A percentile compares a stretch with the other conserved stretches of the same genome.
Evolutionary conservation across 305 asterid species (phyloP).

Genomic region (Plantago rigida): DNA sequence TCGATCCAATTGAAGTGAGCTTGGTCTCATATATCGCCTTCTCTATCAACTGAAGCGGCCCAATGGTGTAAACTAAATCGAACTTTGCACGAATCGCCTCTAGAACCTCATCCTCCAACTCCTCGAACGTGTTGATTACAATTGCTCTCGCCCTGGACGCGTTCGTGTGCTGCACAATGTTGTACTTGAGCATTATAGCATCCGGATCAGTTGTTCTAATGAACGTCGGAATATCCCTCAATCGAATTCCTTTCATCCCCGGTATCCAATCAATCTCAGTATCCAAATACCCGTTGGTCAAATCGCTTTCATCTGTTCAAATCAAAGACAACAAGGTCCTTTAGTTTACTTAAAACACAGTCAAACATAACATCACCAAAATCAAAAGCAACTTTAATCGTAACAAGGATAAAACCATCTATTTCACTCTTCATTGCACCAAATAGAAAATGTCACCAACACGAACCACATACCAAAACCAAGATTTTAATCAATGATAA

Average conservation of each 20-base stretch:
- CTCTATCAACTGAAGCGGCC: constrained; percentile 30
- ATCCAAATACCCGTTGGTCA: constrained; percentile 31
- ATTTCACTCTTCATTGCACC: too few species aligned
- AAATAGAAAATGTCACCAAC: too few species aligned
- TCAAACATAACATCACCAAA: neutral
- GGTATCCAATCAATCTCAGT: constrained; percentile 35
- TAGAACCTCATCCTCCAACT: constrained; percentile 30
- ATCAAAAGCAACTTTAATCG: too few species aligned
- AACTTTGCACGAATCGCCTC: constrained; percentile 28
- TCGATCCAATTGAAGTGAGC: constrained; percentile 27
- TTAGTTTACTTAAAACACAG: neutral
- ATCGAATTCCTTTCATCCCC: constrained; percentile 40
- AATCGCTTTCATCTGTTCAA: constrained; percentile 26
- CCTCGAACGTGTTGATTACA: constrained; percentile 38
- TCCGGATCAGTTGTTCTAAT: constrained; percentile 36
- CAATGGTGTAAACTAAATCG: constrained; percentile 28
- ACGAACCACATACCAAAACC: too few species aligned
- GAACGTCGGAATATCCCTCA: constrained; percentile 44
- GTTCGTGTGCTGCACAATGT: constrained; percentile 20
- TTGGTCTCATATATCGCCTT: constrained; percentile 21
- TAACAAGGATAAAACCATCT: too few species aligned
- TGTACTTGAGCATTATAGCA: constrained; percentile 36
- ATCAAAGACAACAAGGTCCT: neutral
- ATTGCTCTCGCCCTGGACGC: constrained; percentile 30
- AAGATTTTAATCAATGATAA: too few species aligned